These are phyloP conservation scores for Dichomitus squalens DNA, from an alignment of 1,284 basidiomycete species.

Conservation along the genomic window DNA sequence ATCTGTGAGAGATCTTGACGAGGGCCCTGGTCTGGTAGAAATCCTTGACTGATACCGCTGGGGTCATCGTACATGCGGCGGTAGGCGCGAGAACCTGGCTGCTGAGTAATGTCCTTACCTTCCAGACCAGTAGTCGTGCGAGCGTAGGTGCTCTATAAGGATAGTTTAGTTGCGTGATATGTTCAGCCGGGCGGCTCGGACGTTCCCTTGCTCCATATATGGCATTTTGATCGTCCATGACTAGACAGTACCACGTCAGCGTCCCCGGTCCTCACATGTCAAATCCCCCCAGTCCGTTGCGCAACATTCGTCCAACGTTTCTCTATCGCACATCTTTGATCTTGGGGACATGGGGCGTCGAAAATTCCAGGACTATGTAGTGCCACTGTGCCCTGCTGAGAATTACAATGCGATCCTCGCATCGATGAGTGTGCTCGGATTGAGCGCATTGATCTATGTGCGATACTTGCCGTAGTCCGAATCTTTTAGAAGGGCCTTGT, in stretches of 20 bases:
- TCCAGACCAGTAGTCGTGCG: not conserved
- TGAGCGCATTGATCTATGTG: too few relatives aligned
- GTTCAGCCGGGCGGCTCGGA: not conserved
- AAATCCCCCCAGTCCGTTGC: not conserved
- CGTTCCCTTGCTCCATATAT: not conserved
- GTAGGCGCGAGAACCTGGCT: not conserved
- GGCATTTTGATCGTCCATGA: not conserved
- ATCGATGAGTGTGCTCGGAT: too few relatives aligned
- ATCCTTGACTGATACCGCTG: not conserved
- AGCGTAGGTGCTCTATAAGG: not conserved
- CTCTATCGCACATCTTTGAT: not conserved
- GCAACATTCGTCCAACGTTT: not conserved
- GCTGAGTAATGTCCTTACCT: conserved; percentile 4
- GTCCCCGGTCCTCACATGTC: not conserved
- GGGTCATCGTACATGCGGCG: not conserved
- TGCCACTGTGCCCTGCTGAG: too few relatives aligned
- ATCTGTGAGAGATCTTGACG: conserved; percentile 2
- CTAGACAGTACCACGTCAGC: not conserved
- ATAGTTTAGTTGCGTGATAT: not conserved
- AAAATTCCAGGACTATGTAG: too few relatives aligned
- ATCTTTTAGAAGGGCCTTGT: too few relatives aligned
- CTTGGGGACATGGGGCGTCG: not conserved
- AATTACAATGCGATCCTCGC: too few relatives aligned
- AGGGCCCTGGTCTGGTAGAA: not conserved
- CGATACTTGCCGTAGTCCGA: too few relatives aligned